These are phyloP conservation scores for Coniferiporia weirii DNA, from an alignment of 1,284 basidiomycete species.

Conservation along the genomic window DNA sequence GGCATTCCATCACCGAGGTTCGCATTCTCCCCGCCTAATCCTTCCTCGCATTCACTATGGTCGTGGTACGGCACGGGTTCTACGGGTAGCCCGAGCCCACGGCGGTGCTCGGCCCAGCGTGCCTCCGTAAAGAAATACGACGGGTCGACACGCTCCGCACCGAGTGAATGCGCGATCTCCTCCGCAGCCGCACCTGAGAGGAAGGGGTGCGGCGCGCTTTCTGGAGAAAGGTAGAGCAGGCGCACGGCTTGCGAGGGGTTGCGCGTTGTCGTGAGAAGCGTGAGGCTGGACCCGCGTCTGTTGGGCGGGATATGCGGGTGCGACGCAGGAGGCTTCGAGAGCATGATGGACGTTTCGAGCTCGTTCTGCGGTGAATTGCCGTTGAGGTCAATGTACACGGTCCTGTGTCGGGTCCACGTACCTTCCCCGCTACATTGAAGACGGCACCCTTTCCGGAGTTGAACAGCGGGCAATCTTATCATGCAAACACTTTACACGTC, in stretches of 20 bases:
- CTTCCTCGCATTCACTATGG: conserved; percentile 15
- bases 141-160: conserved; percentile 56
- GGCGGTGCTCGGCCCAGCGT: conserved; percentile 71
- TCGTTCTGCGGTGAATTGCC: conserved; percentile 50
- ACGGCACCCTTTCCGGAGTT: conserved; percentile 77
- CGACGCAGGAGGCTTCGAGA: conserved; percentile 64
- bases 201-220: conserved; percentile 58
- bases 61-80: conserved; percentile 39
- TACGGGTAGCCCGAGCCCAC: conserved; percentile 65
- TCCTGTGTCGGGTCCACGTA: conserved; percentile 25
- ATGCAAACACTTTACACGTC: not conserved
- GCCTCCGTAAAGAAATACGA: conserved; percentile 72
- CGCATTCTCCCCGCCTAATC: conserved; percentile 21
- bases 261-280: conserved; percentile 59
- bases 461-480: conserved; percentile 67
- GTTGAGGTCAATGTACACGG: not conserved
- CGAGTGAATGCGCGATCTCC: conserved; percentile 47
- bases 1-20: conserved; percentile 54
- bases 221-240: conserved; percentile 61
- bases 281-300: conserved; percentile 58
- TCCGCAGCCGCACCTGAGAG: conserved; percentile 66
- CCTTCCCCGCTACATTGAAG: conserved; percentile 74
- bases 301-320: conserved; percentile 53
- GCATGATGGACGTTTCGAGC: conserved; percentile 73
- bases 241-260: conserved; percentile 74